Evolutionary conservation across 441 rosid species (phyloP).

Genomic region (Adansonia rubrostipa): DNA sequence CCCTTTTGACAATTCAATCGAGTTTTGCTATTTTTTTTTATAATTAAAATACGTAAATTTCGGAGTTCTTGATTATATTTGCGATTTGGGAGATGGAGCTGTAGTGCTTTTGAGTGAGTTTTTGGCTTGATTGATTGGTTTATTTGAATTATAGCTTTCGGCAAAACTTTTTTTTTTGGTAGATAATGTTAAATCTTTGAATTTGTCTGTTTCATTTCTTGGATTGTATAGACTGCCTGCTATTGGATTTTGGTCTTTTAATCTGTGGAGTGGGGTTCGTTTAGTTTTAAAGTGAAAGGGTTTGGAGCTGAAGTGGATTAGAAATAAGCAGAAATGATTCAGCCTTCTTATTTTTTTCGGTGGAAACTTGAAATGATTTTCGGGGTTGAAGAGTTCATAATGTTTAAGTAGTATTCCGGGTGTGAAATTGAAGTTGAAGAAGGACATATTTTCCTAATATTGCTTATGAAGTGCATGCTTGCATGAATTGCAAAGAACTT

Average conservation of each 20-base stretch:
- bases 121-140: background rate
- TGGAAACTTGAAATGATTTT: background rate
- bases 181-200: background rate
- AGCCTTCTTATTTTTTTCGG: background rate
- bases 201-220: background rate
- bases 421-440: background rate
- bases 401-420: background rate
- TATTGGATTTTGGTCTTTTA: background rate
- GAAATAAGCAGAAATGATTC: background rate
- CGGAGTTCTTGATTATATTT: background rate
- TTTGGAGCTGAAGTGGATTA: conserved; percentile 8
- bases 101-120: background rate
- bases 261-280: background rate
- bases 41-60: background rate
- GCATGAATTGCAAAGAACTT: background rate
- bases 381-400: background rate
- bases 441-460: background rate
- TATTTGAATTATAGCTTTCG: background rate
- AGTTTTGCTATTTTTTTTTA: too few relatives aligned
- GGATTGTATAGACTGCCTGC: background rate
- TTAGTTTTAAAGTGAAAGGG: background rate
- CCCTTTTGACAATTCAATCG: background rate
- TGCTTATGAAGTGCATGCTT: background rate
- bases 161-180: background rate
- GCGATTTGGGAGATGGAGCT: conserved; percentile 1